phyloP scores from a whole-genome alignment of 139 green algal species.

The Picochlorum sp. region DNA sequence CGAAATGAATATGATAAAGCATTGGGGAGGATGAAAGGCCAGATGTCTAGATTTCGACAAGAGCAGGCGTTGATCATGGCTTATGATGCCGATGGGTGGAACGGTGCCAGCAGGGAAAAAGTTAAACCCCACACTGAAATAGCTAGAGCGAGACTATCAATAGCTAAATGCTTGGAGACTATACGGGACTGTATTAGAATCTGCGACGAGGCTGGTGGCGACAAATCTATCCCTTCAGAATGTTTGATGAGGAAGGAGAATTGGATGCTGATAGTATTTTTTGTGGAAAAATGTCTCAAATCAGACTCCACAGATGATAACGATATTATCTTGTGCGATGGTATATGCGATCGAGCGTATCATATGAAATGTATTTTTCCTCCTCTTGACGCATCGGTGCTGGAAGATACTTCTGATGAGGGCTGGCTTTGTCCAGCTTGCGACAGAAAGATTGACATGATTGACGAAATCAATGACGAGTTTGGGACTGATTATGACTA shows the following conservation, averaged over 20 bases:
- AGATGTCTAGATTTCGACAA: constrained; percentile 36
- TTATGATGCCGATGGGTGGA: constrained; percentile 59
- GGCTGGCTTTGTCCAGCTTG: constrained; percentile 75
- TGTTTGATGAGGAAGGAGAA: constrained; percentile 53
- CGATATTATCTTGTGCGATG: constrained; percentile 91
- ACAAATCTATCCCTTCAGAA: constrained; percentile 22
- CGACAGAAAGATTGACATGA: constrained; percentile 64
- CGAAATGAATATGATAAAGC: constrained; percentile 22
- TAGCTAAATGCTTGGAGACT: constrained; percentile 41
- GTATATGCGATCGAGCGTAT: constrained; percentile 69
- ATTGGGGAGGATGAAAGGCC: constrained; percentile 25
- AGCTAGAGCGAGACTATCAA: constrained; percentile 36
- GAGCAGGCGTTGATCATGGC: constrained; percentile 39
- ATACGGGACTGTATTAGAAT: constrained; percentile 48
- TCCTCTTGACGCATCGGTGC: constrained; percentile 29
- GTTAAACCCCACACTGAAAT: constrained; percentile 54
- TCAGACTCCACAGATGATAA: constrained; percentile 63
- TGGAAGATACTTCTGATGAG: constrained; percentile 41
- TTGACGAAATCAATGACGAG: constrained; percentile 52
- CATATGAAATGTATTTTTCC: constrained; percentile 63
- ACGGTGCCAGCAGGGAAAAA: constrained; percentile 49
- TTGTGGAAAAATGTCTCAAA: constrained; percentile 60
- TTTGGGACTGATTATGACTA: constrained; percentile 50
- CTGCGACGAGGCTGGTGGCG: constrained; percentile 44
- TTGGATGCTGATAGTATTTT: constrained; percentile 67